A percentile compares a stretch with the other conserved stretches of the same genome.
Evolutionary conservation across 2,329 filamentous ascomycete species (phyloP).

Genomic region (Aspergillus nomiae): DNA sequence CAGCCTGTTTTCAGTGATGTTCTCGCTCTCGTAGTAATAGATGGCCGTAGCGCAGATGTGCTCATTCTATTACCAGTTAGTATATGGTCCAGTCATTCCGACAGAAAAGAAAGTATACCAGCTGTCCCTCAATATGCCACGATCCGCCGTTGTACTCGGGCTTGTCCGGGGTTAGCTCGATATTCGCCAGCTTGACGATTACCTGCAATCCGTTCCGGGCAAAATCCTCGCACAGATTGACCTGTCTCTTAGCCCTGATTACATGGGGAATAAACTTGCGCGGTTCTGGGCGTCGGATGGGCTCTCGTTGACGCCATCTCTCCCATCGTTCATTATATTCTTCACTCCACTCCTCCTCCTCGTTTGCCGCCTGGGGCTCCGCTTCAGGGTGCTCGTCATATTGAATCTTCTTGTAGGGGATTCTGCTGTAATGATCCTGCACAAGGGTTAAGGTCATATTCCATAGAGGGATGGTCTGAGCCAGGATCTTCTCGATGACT

Average conservation of each 20-base stretch:
- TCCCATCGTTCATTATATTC: no score
- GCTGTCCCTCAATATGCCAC: constrained; percentile 50
- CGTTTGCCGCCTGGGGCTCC: no score
- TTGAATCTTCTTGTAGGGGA: constrained; percentile 7
- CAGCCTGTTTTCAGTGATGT: constrained; percentile 58
- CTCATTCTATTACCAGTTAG: constrained; percentile 51
- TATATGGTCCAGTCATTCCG: no score
- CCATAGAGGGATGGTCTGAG: constrained; percentile 51
- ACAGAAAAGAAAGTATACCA: constrained; percentile 17
- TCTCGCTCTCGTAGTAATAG: constrained; percentile 66
- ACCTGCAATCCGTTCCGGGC: constrained; percentile 36
- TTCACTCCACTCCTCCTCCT: no score
- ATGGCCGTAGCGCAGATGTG: constrained; percentile 64
- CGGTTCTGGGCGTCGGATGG: neutral
- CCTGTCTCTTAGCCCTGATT: no score
- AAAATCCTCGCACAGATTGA: constrained; percentile 31
- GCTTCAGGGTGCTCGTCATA: neutral
- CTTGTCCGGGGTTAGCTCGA: constrained; percentile 61
- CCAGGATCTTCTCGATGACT: constrained; percentile 40
- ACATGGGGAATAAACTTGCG: no score
- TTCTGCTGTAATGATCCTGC: constrained; percentile 1
- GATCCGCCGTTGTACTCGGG: constrained; percentile 53
- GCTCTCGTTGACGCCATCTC: no score
- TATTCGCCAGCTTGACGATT: constrained; percentile 66
- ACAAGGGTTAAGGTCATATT: constrained; percentile 32